These are phyloP conservation scores for Blastocystis sp. DNA, from an alignment of 352 stramenopile species.

Conservation along the genomic window DNA sequence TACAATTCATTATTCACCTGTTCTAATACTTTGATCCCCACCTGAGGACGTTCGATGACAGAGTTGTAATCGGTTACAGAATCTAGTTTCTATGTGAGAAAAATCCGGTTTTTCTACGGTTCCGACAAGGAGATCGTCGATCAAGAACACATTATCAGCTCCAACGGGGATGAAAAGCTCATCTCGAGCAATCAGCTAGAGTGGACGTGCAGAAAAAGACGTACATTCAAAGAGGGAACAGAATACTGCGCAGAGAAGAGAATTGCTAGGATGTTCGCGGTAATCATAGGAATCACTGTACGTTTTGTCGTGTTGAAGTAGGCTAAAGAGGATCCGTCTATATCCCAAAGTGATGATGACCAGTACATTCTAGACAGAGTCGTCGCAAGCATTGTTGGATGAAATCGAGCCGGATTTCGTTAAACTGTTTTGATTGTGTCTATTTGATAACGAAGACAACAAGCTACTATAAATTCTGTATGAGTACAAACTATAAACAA, in stretches of 20 bases:
- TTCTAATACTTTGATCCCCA: not conserved
- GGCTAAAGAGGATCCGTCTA: slow-evolving; percentile 22
- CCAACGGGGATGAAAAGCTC: slow-evolving; percentile 30
- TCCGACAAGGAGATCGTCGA: not conserved
- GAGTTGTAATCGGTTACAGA: not conserved
- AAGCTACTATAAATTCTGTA: not conserved
- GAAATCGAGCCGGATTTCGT: not conserved
- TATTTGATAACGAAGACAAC: not conserved
- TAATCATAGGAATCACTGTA: not conserved
- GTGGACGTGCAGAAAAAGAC: not conserved
- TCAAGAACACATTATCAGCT: not conserved
- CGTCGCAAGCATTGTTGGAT: not conserved
- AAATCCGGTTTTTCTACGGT: not conserved
- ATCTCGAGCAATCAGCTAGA: not conserved
- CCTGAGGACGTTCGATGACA: not conserved
- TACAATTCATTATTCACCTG: not conserved
- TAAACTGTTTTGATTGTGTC: not conserved
- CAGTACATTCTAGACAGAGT: not conserved
- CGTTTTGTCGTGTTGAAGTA: not conserved
- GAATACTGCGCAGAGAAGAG: not conserved
- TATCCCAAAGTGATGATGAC: not conserved
- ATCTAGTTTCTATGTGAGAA: slow-evolving; percentile 5
- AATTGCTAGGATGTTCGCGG: not conserved
- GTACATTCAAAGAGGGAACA: not conserved
- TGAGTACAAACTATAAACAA: not conserved